Evolutionary conservation across 306 rosid genomes (phyloP).

Genomic region (Trifolium pratense): DNA sequence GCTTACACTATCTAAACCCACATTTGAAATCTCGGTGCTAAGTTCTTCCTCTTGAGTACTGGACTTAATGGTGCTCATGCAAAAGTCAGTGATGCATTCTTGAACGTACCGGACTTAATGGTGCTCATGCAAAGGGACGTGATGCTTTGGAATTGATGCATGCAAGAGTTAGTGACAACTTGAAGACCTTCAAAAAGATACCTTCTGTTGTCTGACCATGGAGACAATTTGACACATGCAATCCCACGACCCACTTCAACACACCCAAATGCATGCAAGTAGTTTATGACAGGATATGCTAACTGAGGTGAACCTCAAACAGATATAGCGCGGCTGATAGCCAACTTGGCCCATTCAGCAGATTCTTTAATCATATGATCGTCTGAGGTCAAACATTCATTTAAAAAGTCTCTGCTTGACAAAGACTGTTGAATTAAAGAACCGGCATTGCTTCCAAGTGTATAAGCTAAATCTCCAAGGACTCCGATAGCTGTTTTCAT

Average conservation of each 20-base stretch:
- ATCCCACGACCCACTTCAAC: constrained; percentile 61
- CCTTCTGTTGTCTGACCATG: constrained; percentile 71
- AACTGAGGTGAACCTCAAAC: constrained; percentile 63
- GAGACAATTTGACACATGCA: constrained; percentile 71
- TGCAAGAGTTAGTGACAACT: constrained; percentile 90
- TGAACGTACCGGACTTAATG: constrained; percentile 54
- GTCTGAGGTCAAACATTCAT: constrained; percentile 88
- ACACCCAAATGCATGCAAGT: constrained; percentile 85
- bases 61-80: constrained; percentile 67
- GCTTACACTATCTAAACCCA: constrained; percentile 42
- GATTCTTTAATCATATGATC: constrained; percentile 86
- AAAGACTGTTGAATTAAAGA: constrained; percentile 87
- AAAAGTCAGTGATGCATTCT: constrained; percentile 72
- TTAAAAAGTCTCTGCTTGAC: constrained; percentile 84
- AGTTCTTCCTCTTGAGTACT: constrained; percentile 66
- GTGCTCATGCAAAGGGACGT: constrained; percentile 81
- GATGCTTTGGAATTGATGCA: constrained; percentile 82
- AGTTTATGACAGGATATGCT: constrained; percentile 54
- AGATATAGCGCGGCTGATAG: constrained; percentile 86
- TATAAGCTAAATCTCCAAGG: constrained; percentile 93
- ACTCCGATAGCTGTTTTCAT: constrained; percentile 96
- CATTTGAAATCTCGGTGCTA: constrained; percentile 47
- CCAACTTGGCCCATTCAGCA: constrained; percentile 97
- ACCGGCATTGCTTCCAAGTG: constrained; percentile 89
- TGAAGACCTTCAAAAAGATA: constrained; percentile 60